Conservation (phyloP, 768 basidiomycete genomes). For the Podaxis sp. region DNA sequence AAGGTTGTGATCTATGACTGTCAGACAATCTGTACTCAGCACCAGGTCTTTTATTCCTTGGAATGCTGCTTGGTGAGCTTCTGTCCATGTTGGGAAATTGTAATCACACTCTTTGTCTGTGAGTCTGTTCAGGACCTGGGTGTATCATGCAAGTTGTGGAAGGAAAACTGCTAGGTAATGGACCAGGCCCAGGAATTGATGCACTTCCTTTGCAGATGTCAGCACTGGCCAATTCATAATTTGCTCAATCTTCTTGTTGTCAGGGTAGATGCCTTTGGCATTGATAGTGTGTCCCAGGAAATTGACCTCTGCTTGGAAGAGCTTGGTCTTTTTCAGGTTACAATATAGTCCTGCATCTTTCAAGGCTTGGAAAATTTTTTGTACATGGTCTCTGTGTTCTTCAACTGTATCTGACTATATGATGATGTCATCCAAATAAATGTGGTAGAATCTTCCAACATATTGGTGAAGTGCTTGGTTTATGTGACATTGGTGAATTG, state of each 20-base stretch:
- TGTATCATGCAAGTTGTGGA: conserved; percentile 14
- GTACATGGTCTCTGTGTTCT: conserved; percentile 17
- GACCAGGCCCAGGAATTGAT: conserved; percentile 16
- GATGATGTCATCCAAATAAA: conserved; percentile 28
- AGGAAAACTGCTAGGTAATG: conserved; percentile 17
- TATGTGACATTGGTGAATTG: conserved; percentile 29
- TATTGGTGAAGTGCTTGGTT: conserved; percentile 23
- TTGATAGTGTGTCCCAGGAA: conserved; percentile 36
- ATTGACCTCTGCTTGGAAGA: conserved; percentile 26
- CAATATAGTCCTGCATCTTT: conserved; percentile 7
- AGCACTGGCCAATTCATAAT: conserved; percentile 29
- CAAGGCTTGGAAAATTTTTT: conserved; percentile 16
- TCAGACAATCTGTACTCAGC: conserved; percentile 14
- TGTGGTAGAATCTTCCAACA: conserved; percentile 26
- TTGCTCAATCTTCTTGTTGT: conserved; percentile 20
- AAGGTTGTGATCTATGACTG: conserved; percentile 10
- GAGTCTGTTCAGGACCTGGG: conserved; percentile 6
- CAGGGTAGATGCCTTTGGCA: conserved; percentile 27
- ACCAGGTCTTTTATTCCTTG: conserved; percentile 18
- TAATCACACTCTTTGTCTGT: conserved; percentile 6
- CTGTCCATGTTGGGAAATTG: conserved; percentile 15
- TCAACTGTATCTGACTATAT: conserved; percentile 22
- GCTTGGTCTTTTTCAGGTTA: conserved; percentile 19
- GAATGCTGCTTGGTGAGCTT: conserved; percentile 23
- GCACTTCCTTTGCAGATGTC: conserved; percentile 3